A percentile compares a stretch with the other conserved stretches of the same genome.
Evolutionary conservation across 2,329 filamentous ascomycete genomes (phyloP).

Genomic region (Madurella mycetomatis): DNA sequence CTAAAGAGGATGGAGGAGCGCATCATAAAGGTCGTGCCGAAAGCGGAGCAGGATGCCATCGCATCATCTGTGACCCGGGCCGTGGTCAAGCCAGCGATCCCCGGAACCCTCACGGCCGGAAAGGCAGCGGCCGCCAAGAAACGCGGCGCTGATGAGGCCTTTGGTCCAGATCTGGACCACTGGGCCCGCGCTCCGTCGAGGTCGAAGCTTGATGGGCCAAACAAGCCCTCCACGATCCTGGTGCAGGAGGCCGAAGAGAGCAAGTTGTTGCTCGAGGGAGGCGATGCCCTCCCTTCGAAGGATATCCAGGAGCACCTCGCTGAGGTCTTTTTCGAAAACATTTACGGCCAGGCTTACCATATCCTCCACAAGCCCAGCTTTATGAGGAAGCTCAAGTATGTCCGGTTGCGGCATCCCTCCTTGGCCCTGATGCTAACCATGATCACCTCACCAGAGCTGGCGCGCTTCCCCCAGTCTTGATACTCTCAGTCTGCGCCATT

Average conservation of each 20-base stretch:
- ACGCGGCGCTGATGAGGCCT: conserved; percentile 79
- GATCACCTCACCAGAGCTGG: conserved; percentile 51
- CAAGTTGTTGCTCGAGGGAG: conserved; percentile 74
- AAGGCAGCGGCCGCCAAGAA: conserved; percentile 66
- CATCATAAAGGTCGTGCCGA: conserved; percentile 92
- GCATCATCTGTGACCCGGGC: conserved; percentile 68
- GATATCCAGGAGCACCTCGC: conserved; percentile 91
- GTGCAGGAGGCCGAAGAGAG: conserved; percentile 67
- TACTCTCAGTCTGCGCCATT: conserved; percentile 90
- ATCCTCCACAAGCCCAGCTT: conserved; percentile 95
- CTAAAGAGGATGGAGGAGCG: conserved; percentile 96
- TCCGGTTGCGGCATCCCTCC: conserved; percentile 16
- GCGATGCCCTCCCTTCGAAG: conserved; percentile 73
- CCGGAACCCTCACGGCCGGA: conserved; percentile 45
- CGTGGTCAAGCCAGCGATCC: conserved; percentile 73
- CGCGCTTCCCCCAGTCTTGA: conserved; percentile 79
- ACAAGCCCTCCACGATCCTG: conserved; percentile 50
- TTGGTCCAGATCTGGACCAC: conserved; percentile 72
- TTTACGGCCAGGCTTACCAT: conserved; percentile 94
- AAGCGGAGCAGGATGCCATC: conserved; percentile 67
- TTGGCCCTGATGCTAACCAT: conserved; percentile 22
- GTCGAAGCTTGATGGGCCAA: conserved; percentile 43
- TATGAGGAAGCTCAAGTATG: conserved; percentile 76
- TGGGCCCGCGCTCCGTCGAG: conserved; percentile 66
- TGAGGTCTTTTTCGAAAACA: conserved; percentile 91